phyloP scores from a whole-genome alignment of 164 flowering plant species.

The Cinnamomum chago region DNA sequence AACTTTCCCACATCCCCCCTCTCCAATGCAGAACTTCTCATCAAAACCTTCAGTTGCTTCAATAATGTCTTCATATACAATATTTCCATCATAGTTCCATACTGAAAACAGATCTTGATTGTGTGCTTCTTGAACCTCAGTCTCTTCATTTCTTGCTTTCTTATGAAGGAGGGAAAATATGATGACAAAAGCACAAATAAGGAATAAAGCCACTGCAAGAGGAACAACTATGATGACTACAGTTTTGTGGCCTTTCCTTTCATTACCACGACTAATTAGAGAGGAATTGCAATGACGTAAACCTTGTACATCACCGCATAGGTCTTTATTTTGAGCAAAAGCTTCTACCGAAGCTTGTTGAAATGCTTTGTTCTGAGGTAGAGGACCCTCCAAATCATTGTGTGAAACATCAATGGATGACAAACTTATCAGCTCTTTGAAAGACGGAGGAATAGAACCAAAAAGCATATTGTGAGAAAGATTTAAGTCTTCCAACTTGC shows the following conservation, averaged over 20 bases:
- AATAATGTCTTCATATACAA: slow-evolving; percentile 12
- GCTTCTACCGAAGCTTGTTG: slow-evolving; percentile 7
- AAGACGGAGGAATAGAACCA: slow-evolving; percentile 4
- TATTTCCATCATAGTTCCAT: slow-evolving; percentile 1
- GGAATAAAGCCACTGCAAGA: not conserved
- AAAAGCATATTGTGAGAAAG: too few relatives aligned
- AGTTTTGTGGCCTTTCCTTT: slow-evolving; percentile 1
- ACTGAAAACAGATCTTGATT: not conserved
- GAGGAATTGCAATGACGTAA: slow-evolving; percentile 23
- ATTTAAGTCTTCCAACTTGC: too few relatives aligned
- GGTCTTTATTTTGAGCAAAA: slow-evolving; percentile 18
- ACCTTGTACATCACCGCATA: slow-evolving; percentile 42
- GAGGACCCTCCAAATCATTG: slow-evolving; percentile 1
- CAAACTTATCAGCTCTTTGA: slow-evolving; percentile 1
- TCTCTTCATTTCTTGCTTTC: not conserved
- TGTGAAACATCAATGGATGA: not conserved
- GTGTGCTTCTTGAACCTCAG: too few relatives aligned
- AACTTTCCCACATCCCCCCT: slow-evolving; percentile 7
- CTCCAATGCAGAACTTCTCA: slow-evolving; percentile 12
- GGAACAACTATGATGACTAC: not conserved
- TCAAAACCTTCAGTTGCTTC: slow-evolving; percentile 2
- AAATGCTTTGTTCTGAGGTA: slow-evolving; percentile 9
- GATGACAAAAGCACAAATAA: not conserved
- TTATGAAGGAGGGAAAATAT: not conserved
- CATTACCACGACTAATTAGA: not conserved